Base-by-base conservation (phyloP, 73 alveolate genomes). In the Paramecium pentaurelia region DNA sequence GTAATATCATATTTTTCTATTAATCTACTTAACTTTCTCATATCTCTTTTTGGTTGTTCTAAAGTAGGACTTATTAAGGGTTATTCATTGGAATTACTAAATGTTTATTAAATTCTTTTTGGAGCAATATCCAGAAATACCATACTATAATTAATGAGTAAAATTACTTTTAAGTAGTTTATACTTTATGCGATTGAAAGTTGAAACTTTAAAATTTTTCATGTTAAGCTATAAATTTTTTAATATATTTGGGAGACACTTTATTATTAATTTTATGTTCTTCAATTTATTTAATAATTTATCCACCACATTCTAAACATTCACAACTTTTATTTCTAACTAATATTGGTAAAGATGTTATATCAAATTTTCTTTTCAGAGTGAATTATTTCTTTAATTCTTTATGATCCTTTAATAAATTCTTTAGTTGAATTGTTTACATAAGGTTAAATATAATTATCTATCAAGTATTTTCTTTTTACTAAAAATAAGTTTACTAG, bases 291-390 rank as follows among this genome's bases (percentile, higher is more conserved):
- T 64, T 64, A 64, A 64, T 64, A 64, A 32, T 20, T 60, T 30
- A 27, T 18, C 40, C 77, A 27, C 77, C 77, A 20, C 77, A 60
- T 22, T 60, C 77, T 60, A 27, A 25, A 60, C 77, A 64, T 64
- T 64, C 84, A 27, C 84, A 64, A 64, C 84, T 64, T 64, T 64
- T 64, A 64, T 64, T 64, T 34, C 84, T 64, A 64, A 64, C 84
- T 28, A 64, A 28, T 12, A 64, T 34, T 4, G 84, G 84, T 1
- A 64, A 5, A 25, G 42, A 28, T 11, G 84, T 64, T 32, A 64
- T 64, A 64, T 64, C 84, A 6, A 64, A 27, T 14, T 64, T 32
- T 64, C 30, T 60, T 7, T 34, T 64, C 30, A 64, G 12, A 3
- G 84, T 49, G 60, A 49, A 49, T 9, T 49, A 49, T 49, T 49